phyloP scores from a whole-genome alignment of 108 stramenopile genomes.

The Cyclotella sp. region DNA sequence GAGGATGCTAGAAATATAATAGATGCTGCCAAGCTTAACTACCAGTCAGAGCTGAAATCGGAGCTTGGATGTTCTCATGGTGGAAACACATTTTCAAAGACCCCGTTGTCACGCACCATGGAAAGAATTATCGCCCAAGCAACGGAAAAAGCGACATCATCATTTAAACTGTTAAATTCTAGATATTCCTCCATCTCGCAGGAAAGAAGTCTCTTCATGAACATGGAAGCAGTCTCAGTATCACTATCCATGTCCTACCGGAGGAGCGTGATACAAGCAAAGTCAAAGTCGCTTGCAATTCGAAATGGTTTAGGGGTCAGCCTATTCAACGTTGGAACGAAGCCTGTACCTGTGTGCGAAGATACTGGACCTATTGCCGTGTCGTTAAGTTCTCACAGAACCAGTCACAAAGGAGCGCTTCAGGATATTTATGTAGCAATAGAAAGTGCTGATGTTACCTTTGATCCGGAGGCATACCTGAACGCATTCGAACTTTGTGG shows the following conservation, averaged over 20 bases:
- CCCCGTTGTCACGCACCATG: slow-evolving; percentile 6
- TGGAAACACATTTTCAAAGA: not conserved
- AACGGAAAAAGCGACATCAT: slow-evolving; percentile 21
- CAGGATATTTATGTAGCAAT: slow-evolving; percentile 33
- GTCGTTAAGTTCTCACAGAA: slow-evolving; percentile 2
- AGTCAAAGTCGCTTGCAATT: slow-evolving; percentile 10
- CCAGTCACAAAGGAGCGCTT: not conserved
- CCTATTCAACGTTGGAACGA: slow-evolving; percentile 16
- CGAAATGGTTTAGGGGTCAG: slow-evolving; percentile 9
- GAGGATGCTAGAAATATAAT: slow-evolving; percentile 58
- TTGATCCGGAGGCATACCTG: slow-evolving; percentile 34
- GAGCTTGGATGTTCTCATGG: slow-evolving; percentile 15
- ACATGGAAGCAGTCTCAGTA: slow-evolving; percentile 15
- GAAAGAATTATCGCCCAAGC: slow-evolving; percentile 19
- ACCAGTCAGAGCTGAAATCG: slow-evolving; percentile 45
- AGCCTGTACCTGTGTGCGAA: not conserved
- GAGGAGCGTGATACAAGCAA: slow-evolving; percentile 16
- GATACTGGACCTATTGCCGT: slow-evolving; percentile 4
- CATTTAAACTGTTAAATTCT: not conserved
- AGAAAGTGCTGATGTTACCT: slow-evolving; percentile 7
- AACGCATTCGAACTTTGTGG: slow-evolving; percentile 11
- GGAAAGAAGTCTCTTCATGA: slow-evolving; percentile 13
- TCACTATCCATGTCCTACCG: slow-evolving; percentile 13
- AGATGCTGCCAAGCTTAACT: slow-evolving; percentile 59
- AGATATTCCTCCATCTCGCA: not conserved